Conservation (phyloP, 2,329 filamentous ascomycete species). For the Trichoderma guizhouense region DNA sequence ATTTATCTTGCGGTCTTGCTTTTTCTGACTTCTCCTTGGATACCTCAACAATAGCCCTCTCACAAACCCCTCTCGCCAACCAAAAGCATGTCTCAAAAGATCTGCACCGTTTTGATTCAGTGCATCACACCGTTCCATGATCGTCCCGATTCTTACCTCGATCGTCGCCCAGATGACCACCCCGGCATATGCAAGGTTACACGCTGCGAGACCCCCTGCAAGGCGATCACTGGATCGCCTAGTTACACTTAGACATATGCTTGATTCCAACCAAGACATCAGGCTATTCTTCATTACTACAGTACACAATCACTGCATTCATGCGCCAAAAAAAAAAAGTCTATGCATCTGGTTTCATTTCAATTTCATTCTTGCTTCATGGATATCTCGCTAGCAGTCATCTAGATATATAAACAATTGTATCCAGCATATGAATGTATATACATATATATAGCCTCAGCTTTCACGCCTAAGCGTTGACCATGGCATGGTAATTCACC, state of each 20-base stretch:
- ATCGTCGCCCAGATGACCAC: neutral
- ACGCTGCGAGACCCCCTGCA: neutral
- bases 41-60: neutral
- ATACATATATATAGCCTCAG: neutral
- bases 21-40: too few relatives aligned
- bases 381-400: neutral
- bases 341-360: neutral
- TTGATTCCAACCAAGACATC: neutral
- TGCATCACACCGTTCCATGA: neutral
- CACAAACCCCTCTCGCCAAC: neutral
- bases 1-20: too few relatives aligned
- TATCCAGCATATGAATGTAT: conserved; percentile 1
- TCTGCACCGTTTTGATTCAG: neutral
- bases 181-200: neutral
- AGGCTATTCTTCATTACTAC: neutral
- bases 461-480: conserved; percentile 8
- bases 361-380: neutral
- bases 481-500: conserved; percentile 12
- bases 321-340: neutral
- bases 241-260: neutral
- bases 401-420: neutral
- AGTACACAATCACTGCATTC: neutral
- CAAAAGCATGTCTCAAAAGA: neutral
- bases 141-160: conserved; percentile 8
- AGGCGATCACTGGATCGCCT: neutral